Evolutionary conservation across 805 yeast genomes (phyloP).

Genomic region (Clavispora carvajalis): DNA sequence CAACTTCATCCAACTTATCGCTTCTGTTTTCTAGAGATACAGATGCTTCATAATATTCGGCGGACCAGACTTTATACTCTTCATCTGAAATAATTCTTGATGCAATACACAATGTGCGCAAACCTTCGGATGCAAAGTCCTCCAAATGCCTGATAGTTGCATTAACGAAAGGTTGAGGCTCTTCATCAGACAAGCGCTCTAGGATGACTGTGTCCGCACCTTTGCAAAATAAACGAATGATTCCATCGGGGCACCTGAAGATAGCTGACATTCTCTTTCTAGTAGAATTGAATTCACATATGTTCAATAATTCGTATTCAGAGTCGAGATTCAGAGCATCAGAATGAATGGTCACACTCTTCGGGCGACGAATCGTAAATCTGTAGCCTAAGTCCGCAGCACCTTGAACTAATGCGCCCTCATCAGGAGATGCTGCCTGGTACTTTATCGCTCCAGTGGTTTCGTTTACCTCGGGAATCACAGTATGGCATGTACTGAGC

Average conservation of each 20-base stretch:
- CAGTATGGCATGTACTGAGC: conserved; percentile 93
- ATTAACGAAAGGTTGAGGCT: conserved; percentile 69
- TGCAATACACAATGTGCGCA: conserved; percentile 92
- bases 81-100: conserved; percentile 70
- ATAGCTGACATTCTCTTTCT: conserved; percentile 97
- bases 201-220: conserved; percentile 97
- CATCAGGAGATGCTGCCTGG: conserved; percentile 99
- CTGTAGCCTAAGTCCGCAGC: conserved; percentile 85
- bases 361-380: conserved; percentile 82
- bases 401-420: conserved; percentile 97
- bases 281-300: conserved; percentile 96
- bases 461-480: conserved; percentile 79
- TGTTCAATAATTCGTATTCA: conserved; percentile 72
- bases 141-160: conserved; percentile 84
- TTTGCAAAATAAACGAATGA: conserved; percentile 81
- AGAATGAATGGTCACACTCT: conserved; percentile 61
- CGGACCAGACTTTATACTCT: conserved; percentile 72
- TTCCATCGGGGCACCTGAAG: conserved; percentile 90
- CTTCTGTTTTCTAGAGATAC: conserved; percentile 73
- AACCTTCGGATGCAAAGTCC: conserved; percentile 94
- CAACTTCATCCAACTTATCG: conserved; percentile 76
- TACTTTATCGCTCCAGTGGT: conserved; percentile 66
- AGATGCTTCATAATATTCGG: conserved; percentile 68
- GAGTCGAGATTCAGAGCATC: conserved; percentile 46
- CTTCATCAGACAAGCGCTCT: conserved; percentile 65